A percentile compares a stretch with the other conserved stretches of the same genome.
phyloP scores from a whole-genome alignment of 371 early-diverging fungal species.

The Aphelidium insulamus region DNA sequence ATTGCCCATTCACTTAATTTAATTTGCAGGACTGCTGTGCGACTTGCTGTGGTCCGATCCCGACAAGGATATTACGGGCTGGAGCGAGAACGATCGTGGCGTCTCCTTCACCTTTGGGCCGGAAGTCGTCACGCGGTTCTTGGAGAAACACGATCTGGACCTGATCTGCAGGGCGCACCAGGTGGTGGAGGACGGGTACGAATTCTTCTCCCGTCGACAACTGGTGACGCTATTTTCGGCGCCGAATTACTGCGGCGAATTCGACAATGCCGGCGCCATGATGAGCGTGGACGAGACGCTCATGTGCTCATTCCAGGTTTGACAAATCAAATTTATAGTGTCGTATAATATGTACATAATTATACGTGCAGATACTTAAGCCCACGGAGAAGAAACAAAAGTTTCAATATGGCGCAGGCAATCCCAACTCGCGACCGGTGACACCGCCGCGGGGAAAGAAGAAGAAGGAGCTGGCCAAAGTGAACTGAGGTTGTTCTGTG shows the following conservation, averaged over 20 bases:
- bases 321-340: conserved; percentile 1
- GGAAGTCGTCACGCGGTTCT: conserved; percentile 62
- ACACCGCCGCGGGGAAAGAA: conserved; percentile 31
- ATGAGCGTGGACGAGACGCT: conserved; percentile 92
- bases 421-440: conserved; percentile 20
- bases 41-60: conserved; percentile 96
- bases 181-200: conserved; percentile 89
- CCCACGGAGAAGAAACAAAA: conserved; percentile 50
- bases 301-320: conserved; percentile 67
- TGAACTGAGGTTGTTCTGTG: too few species aligned
- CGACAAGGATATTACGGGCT: conserved; percentile 53
- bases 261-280: conserved; percentile 91
- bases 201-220: conserved; percentile 81
- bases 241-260: conserved; percentile 91
- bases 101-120: conserved; percentile 76
- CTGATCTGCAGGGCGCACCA: conserved; percentile 88
- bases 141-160: conserved; percentile 77
- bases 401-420: conserved; percentile 25
- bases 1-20: background rate
- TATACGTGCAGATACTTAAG: conserved; percentile 33
- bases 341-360: background rate
- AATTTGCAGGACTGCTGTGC: conserved; percentile 47
- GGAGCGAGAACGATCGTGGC: conserved; percentile 82
- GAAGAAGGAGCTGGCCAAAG: conserved; percentile 22
- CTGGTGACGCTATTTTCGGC: conserved; percentile 85